Evolutionary conservation across 495 filamentous ascomycete genomes (phyloP).

Genomic region (Astrothelium subdiscretum): DNA sequence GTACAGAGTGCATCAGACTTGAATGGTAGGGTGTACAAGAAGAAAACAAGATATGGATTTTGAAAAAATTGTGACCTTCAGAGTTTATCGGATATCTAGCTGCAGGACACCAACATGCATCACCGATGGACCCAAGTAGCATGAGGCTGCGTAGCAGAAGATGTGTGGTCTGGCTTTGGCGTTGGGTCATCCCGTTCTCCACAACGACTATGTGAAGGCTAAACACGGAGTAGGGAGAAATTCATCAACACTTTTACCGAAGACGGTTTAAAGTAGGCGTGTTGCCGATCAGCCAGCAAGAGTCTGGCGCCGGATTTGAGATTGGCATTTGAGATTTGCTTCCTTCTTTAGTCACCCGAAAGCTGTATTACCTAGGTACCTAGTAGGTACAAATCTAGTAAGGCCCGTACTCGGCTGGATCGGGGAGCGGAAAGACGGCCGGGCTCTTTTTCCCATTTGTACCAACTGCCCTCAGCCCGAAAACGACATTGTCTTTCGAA

Average conservation of each 20-base stretch:
- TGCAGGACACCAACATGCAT: not conserved
- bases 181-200: not conserved
- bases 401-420: not conserved
- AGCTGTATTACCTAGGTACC: not conserved
- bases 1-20: too few species aligned
- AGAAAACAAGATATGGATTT: too few species aligned
- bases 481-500: conserved; percentile 43
- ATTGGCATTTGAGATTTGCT: not conserved
- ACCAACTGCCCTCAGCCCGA: conserved; percentile 39
- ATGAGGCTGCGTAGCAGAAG: not conserved
- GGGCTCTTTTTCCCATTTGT: conserved; percentile 36
- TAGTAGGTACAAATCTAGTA: not conserved
- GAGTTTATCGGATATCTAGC: not conserved
- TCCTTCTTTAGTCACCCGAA: not conserved
- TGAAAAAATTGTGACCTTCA: not conserved
- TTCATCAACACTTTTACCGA: not conserved
- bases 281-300: not conserved
- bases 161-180: not conserved
- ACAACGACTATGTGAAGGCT: not conserved
- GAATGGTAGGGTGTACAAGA: too few species aligned
- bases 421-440: conserved; percentile 17
- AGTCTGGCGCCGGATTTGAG: not conserved
- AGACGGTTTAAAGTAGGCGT: not conserved
- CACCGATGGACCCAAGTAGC: not conserved
- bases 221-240: not conserved